These are phyloP conservation scores for Graphilbum ipis-grandicollis DNA, from an alignment of 2,329 filamentous ascomycete genomes.

Conservation along the genomic window DNA sequence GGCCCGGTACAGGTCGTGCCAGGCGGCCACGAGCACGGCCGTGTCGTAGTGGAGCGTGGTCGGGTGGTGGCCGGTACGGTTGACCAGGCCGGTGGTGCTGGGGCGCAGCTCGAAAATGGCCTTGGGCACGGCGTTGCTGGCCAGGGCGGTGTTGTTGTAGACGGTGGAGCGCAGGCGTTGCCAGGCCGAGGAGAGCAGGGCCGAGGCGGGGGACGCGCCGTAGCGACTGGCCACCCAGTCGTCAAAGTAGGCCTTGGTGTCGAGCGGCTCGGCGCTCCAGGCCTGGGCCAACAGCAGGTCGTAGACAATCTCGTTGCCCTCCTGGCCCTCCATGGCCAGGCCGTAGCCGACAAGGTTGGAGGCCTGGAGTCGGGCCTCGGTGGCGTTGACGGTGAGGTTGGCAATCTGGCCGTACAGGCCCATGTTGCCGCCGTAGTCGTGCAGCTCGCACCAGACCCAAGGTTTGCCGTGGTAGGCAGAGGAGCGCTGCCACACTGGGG, in stretches of 20 bases:
- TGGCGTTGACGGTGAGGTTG: conserved; percentile 27
- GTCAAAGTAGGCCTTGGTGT: conserved; percentile 25
- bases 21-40: conserved; percentile 18
- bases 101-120: conserved; percentile 28
- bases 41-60: conserved; percentile 25
- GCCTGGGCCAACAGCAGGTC: conserved; percentile 31
- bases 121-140: conserved; percentile 22
- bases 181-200: conserved; percentile 24
- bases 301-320: conserved; percentile 35
- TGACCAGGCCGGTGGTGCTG: conserved; percentile 20
- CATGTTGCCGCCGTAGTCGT: conserved; percentile 30
- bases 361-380: conserved; percentile 23
- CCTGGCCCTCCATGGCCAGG: conserved; percentile 29
- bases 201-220: conserved; percentile 7
- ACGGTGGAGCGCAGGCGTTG: conserved; percentile 24
- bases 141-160: conserved; percentile 30
- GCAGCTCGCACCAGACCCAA: conserved; percentile 36
- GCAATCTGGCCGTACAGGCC: conserved; percentile 31
- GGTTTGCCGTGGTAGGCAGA: conserved; percentile 31
- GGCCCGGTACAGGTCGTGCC: conserved; percentile 21
- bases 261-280: conserved; percentile 24
- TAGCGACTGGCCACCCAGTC: conserved; percentile 28
- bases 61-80: conserved; percentile 21
- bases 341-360: conserved; percentile 28
- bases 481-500: conserved; percentile 32